These are phyloP conservation scores for Solanum pimpinellifolium DNA, from an alignment of 257 asterid species.

Conservation along the genomic window DNA sequence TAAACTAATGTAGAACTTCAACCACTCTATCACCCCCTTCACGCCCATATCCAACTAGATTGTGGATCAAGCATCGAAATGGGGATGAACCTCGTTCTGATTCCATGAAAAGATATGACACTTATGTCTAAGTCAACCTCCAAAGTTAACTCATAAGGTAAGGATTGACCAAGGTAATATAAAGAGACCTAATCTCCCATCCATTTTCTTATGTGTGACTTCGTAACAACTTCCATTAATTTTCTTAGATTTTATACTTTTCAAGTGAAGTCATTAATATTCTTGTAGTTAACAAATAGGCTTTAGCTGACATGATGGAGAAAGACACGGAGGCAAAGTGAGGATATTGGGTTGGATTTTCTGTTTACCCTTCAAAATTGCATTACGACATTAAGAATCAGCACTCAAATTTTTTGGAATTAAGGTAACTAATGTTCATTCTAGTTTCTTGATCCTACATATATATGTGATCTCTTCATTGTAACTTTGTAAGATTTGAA, in stretches of 20 bases:
- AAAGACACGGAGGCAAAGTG: constrained; percentile 11
- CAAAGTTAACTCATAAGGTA: too few species aligned
- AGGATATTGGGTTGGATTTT: constrained; percentile 22
- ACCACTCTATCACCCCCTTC: too few species aligned
- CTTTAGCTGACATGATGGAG: constrained; percentile 18
- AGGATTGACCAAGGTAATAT: too few species aligned
- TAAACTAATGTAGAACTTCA: too few species aligned
- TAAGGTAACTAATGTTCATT: constrained; percentile 7
- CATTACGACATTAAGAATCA: neutral
- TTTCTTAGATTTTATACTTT: neutral
- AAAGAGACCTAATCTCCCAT: too few species aligned
- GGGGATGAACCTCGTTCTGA: too few species aligned
- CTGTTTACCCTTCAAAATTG: constrained; percentile 17
- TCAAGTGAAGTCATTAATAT: neutral
- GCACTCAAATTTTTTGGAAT: constrained; percentile 18
- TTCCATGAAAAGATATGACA: too few species aligned
- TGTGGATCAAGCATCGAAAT: too few species aligned
- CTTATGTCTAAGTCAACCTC: too few species aligned
- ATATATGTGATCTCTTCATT: neutral
- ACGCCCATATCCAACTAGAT: too few species aligned
- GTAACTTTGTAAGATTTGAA: neutral
- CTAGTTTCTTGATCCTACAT: neutral
- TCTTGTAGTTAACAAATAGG: neutral
- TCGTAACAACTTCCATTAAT: neutral
- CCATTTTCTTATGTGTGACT: too few species aligned